phyloP scores from a whole-genome alignment of 306 rosid genomes.

The Corylus heterophylla region DNA sequence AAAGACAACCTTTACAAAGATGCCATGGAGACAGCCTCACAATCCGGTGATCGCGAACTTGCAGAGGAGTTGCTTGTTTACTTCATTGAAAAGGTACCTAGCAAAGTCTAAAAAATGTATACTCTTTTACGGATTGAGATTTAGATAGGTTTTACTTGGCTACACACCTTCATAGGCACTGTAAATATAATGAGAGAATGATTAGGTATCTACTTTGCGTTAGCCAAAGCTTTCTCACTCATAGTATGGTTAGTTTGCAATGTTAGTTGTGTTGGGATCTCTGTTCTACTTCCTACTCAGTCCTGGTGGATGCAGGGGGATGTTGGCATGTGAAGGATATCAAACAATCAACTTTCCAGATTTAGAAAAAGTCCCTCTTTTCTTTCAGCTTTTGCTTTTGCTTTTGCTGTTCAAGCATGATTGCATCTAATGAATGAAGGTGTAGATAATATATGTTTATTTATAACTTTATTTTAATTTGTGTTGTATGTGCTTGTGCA shows the following conservation, averaged over 20 bases:
- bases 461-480: slow-evolving; percentile 15
- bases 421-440: neutral
- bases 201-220: neutral
- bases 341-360: neutral
- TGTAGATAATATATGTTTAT: neutral
- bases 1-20: slow-evolving; percentile 98
- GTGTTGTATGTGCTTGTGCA: slow-evolving; percentile 37
- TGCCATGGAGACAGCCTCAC: slow-evolving; percentile 99
- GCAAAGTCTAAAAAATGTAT: slow-evolving; percentile 5
- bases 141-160: slow-evolving; percentile 8
- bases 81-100: slow-evolving; percentile 85
- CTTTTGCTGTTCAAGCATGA: neutral
- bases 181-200: neutral
- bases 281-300: neutral
- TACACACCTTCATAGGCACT: neutral
- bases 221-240: neutral
- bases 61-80: slow-evolving; percentile 96
- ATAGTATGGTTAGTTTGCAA: neutral
- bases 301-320: neutral
- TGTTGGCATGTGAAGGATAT: neutral
- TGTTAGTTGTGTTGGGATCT: neutral
- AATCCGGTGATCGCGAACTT: slow-evolving; percentile 97
- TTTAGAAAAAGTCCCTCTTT: neutral
- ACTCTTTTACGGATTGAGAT: neutral
- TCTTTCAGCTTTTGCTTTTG: neutral